These are phyloP conservation scores for Metrosideros polymorpha DNA, from an alignment of 441 rosid species.

Conservation along the genomic window DNA sequence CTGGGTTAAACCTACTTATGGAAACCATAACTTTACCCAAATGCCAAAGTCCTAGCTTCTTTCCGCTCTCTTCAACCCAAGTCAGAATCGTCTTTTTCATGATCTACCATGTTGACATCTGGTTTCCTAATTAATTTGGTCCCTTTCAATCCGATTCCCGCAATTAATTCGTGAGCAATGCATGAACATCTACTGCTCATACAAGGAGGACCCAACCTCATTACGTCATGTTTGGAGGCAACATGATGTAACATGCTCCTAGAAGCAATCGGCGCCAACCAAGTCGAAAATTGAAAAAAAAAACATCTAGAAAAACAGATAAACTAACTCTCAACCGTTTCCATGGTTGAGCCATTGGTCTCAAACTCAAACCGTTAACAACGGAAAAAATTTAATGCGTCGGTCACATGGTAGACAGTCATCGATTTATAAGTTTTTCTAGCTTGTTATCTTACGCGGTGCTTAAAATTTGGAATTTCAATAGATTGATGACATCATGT, in stretches of 20 bases:
- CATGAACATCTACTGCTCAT: neutral
- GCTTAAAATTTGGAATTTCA: neutral
- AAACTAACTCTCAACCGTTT: neutral
- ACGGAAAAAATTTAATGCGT: neutral
- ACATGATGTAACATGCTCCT: neutral
- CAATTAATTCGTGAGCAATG: neutral
- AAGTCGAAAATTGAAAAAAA: neutral
- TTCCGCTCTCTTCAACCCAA: neutral
- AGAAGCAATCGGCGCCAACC: neutral
- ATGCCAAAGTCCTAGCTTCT: neutral
- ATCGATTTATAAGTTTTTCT: neutral
- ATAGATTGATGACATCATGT: neutral
- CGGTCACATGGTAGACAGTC: neutral
- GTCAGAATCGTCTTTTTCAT: neutral
- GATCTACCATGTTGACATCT: neutral
- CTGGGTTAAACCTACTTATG: neutral
- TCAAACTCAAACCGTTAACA: neutral
- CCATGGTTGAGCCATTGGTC: neutral
- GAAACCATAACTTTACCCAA: neutral
- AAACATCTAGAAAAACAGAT: neutral
- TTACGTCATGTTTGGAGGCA: neutral
- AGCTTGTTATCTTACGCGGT: neutral
- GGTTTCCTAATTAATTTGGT: neutral
- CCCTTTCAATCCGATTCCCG: neutral
- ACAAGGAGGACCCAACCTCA: neutral